Conservation (phyloP, 345 rosid genomes). For the Triadica sebifera region DNA sequence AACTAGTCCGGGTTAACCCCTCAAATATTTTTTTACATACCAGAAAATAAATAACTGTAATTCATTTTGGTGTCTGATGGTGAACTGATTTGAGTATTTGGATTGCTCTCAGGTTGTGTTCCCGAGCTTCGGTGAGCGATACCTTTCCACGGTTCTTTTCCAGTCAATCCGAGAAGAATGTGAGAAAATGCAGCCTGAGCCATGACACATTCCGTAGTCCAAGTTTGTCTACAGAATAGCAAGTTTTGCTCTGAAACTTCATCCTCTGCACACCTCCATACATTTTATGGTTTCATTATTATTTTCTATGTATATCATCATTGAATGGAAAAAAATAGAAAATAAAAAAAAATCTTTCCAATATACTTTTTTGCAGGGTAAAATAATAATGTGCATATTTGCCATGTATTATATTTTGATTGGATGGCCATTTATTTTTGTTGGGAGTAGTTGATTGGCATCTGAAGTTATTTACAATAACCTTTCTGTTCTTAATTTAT, state of each 20-base stretch:
- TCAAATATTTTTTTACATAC: neutral
- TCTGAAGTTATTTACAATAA: no score
- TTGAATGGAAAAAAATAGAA: neutral
- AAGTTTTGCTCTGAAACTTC: neutral
- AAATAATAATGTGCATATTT: neutral
- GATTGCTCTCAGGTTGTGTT: conserved; percentile 68
- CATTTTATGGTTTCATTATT: neutral
- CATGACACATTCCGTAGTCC: conserved; percentile 23
- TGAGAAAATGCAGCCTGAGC: conserved; percentile 77
- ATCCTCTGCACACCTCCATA: no score
- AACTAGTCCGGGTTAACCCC: neutral
- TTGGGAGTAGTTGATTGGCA: neutral
- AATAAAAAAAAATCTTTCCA: neutral
- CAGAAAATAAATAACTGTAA: neutral
- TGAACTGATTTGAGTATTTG: neutral
- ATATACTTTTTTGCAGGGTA: neutral
- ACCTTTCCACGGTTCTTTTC: conserved; percentile 81
- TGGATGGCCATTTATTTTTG: no score
- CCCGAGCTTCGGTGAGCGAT: conserved; percentile 94
- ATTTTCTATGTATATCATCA: neutral
- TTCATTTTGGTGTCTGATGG: neutral
- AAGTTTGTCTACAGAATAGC: neutral
- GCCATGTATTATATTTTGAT: no score
- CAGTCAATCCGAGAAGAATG: conserved; percentile 88
- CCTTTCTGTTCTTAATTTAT: no score